Base-by-base conservation (phyloP, 768 basidiomycete genomes). In the Amanita molliuscula region DNA sequence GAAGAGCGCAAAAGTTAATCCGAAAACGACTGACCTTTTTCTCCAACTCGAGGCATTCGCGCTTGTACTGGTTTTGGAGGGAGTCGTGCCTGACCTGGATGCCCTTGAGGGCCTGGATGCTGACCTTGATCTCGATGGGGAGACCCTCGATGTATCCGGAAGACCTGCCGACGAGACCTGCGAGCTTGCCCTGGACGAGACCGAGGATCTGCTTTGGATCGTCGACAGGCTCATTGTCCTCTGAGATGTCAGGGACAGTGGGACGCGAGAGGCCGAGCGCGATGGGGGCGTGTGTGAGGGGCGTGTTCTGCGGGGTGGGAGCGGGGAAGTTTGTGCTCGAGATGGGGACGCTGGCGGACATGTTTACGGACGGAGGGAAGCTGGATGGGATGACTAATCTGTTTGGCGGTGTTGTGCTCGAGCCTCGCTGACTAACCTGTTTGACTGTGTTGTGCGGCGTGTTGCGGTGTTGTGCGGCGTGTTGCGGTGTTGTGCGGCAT, bases 281-380 rank as follows among this genome's bases (percentile, higher is more conserved):
- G 66, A 95, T 84, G 49, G 90, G 89, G 10, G 88, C 87, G 56
- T 87, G 79, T 48, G 72, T 81, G 54, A 91, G 69, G 9, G 92
- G 93, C 3, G 93, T 95, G 69, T 96, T 95, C 71, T 89, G 87
- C 20, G 92, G 92, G 13, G 92, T 96, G 6, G 92, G 91, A n/a
- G 92, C 91, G 3, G 85, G 82, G 21, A 82, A 69, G 66, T 78
- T 78, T 50, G 53, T 51, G 16, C 67, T 63, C 38, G 69, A 66
- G 64, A 88, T 87, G 59, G 81, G 77, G 47, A 88, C 65, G 61
- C 72, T 81, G 61, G 77, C 77, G 43, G 83, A 83, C 86, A 88
- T 88, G 48, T 48, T 59, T 28, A 18, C 16, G 10, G 18, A 11
- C 18, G 18, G 6, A 16, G 23, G 9, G 11, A 43, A 23, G 40